These are phyloP conservation scores for Kuraishia piskuri DNA, from an alignment of 805 yeast species.

Conservation along the genomic window DNA sequence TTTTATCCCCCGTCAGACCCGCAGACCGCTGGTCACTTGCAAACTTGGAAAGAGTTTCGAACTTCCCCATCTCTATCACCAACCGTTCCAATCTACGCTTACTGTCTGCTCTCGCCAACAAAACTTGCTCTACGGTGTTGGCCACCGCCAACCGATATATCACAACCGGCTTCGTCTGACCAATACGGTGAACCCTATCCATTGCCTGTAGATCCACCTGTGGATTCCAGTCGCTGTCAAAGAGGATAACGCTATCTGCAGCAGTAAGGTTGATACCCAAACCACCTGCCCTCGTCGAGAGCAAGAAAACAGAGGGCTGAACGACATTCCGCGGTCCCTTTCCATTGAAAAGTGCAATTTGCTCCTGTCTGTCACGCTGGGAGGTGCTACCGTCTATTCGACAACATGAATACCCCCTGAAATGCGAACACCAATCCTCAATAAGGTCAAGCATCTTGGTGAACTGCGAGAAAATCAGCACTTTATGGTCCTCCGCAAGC, in stretches of 20 bases:
- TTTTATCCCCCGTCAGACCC: constrained; percentile 4
- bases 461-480: constrained; percentile 83
- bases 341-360: constrained; percentile 44
- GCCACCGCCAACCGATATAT: constrained; percentile 70
- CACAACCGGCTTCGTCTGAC: constrained; percentile 78
- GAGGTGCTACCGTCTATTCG: constrained; percentile 72
- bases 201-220: constrained; percentile 95
- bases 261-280: constrained; percentile 79
- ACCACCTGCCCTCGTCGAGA: constrained; percentile 93
- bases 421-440: constrained; percentile 57
- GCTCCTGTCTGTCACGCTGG: constrained; percentile 56
- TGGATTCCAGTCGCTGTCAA: constrained; percentile 97
- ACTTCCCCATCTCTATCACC: constrained; percentile 61
- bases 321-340: constrained; percentile 21
- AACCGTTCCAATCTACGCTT: constrained; percentile 73
- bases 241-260: constrained; percentile 85
- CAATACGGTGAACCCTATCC: constrained; percentile 91
- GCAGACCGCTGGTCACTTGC: constrained; percentile 4
- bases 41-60: constrained; percentile 27
- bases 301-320: constrained; percentile 45
- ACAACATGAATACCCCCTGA: constrained; percentile 35
- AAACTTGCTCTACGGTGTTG: constrained; percentile 76
- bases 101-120: constrained; percentile 69
- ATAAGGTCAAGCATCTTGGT: constrained; percentile 74
- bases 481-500: constrained; percentile 47